Evolutionary conservation across 2,329 filamentous ascomycete genomes (phyloP).

Genomic region (Alternaria arbusti): DNA sequence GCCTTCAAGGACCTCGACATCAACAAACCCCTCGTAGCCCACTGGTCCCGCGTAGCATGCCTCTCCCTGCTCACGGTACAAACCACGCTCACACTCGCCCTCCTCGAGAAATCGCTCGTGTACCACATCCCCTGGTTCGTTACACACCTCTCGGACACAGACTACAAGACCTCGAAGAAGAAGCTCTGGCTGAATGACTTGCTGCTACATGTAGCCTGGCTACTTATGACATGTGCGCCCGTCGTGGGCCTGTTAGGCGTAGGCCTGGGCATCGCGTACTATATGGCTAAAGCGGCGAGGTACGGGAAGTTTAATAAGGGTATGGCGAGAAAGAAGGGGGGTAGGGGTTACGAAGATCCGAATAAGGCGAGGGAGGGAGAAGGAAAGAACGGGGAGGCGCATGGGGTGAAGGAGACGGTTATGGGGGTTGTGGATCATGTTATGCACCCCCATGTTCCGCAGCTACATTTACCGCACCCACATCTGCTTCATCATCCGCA

Average conservation of each 20-base stretch:
- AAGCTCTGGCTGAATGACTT: not conserved
- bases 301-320: slow-evolving; percentile 7
- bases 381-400: not conserved
- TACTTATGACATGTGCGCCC: slow-evolving; percentile 6
- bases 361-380: not conserved
- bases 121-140: slow-evolving; percentile 7
- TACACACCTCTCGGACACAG: not conserved
- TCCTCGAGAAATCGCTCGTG: slow-evolving; percentile 2
- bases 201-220: not conserved
- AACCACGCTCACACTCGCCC: not conserved
- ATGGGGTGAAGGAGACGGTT: not conserved
- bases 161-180: not conserved
- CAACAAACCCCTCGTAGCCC: not conserved
- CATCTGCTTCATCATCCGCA: not conserved
- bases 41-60: not conserved
- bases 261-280: not conserved
- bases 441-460: not conserved
- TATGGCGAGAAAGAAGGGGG: not conserved
- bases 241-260: slow-evolving; percentile 2
- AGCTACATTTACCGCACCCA: not conserved
- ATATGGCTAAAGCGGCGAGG: slow-evolving; percentile 2
- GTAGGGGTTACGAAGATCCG: slow-evolving; percentile 11
- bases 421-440: not conserved
- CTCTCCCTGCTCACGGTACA: not conserved
- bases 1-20: not conserved